phyloP scores from a whole-genome alignment of 192 early-diverging fungal genomes.

The Gaertneriomyces sp. region DNA sequence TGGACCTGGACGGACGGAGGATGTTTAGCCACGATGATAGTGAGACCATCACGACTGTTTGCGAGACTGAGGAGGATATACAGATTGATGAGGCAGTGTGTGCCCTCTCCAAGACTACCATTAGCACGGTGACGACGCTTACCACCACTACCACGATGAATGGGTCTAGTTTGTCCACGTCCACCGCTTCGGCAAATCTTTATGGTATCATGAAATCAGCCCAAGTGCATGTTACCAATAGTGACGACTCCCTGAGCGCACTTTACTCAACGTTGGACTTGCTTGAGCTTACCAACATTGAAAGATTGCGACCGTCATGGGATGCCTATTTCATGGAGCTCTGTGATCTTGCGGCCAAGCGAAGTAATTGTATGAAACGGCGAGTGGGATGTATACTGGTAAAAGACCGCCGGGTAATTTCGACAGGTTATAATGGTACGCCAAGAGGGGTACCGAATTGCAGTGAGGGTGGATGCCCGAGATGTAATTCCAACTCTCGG shows the following conservation, averaged over 20 bases:
- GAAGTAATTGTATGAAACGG: conserved; percentile 98
- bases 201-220: conserved; percentile 37
- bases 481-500: conserved; percentile 84
- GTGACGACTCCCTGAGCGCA: conserved; percentile 32
- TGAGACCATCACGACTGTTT: too few species aligned
- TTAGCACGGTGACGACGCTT: background rate
- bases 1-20: conserved; percentile 10
- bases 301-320: conserved; percentile 81
- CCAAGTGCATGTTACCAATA: conserved; percentile 66
- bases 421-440: conserved; percentile 99
- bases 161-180: background rate
- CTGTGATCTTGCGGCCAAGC: conserved; percentile 81
- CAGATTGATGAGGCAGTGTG: background rate
- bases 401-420: conserved; percentile 81
- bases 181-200: conserved; percentile 7
- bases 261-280: conserved; percentile 26
- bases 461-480: conserved; percentile 87
- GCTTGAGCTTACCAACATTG: conserved; percentile 59
- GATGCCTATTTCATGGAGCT: conserved; percentile 98
- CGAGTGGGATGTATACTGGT: conserved; percentile 93
- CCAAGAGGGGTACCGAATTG: conserved; percentile 90
- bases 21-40: conserved; percentile 4
- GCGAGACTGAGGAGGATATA: too few species aligned
- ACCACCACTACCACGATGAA: background rate
- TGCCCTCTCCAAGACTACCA: background rate